Base-by-base conservation (phyloP, 148 eudicot species). In the Nepenthes mirabilis region DNA sequence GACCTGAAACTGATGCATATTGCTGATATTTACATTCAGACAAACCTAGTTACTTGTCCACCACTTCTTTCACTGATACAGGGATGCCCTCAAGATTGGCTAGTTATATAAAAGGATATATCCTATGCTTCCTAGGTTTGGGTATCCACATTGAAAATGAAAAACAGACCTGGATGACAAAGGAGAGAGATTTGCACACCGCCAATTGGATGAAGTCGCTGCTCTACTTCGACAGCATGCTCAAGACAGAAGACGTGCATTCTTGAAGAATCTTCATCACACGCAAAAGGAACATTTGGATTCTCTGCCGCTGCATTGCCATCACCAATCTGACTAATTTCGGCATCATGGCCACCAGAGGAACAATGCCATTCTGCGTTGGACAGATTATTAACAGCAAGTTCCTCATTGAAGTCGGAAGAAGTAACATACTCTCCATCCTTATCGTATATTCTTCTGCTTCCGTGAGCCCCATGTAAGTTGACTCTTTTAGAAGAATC, bases 241-340 rank as follows among this genome's bases (percentile, higher is more conserved):
- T 93, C 85, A 61, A 93, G 96, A 73, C 98, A 93, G 71, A 93
- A 93, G 50, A 93, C 80, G 56, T 93, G 98, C 81, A 82, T 76
- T 70, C 89, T 79, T 10, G 91, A 93, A 60, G 98, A 86, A 74
- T 93, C 98, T 61, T 83, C 85, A 59, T 80, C 83, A 56, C 77
- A 69, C 59, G 72, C 56, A 69, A 66, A 78, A 52, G 78, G 53
- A 60, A 66, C 57, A n/a, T 40, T 67, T 37, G 61, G 59, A 56
- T 70, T 72, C 54, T 64, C 72, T 34, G 59, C 55, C 37, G 67
- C 60, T 37, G 45, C 67, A 54, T 49, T 52, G 47, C 37, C 64
- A 60, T 58, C 57, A 60, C 74, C 60, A 37, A 37, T 47, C 43
- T 51, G 62, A 43, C 61, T 59, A 57, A 43, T 37, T 63, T 55